phyloP scores from a whole-genome alignment of 306 rosid genomes.

The Citrullus amarus region DNA sequence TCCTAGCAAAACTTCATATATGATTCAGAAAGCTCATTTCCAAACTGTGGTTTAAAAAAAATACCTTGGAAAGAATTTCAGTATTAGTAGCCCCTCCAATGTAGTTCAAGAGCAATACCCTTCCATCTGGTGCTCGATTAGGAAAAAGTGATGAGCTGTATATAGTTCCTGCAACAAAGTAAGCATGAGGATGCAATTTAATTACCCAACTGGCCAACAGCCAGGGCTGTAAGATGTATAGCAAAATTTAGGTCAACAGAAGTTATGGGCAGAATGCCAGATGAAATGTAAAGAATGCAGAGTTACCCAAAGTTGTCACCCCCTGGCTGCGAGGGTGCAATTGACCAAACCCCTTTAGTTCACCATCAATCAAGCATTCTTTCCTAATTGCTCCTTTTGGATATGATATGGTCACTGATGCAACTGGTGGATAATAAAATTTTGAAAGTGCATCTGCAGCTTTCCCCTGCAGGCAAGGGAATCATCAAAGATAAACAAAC shows the following conservation, averaged over 20 bases:
- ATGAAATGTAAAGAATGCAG: background rate
- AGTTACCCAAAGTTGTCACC: constrained; percentile 81
- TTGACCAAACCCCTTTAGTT: constrained; percentile 90
- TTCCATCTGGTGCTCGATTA: constrained; percentile 84
- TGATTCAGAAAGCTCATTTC: background rate
- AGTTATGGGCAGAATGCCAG: background rate
- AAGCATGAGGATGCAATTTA: background rate
- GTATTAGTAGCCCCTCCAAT: constrained; percentile 96
- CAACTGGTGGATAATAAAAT: constrained; percentile 90
- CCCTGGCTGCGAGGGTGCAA: constrained; percentile 97
- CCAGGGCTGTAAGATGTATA: background rate
- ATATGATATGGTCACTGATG: constrained; percentile 87
- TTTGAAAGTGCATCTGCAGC: constrained; percentile 87
- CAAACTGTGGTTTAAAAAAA: constrained; percentile 11
- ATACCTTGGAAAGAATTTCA: constrained; percentile 70
- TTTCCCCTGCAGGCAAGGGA: constrained; percentile 38
- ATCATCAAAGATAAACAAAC: constrained; percentile 12
- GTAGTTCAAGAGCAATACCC: constrained; percentile 86
- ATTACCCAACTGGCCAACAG: background rate
- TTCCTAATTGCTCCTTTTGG: constrained; percentile 86
- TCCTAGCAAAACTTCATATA: background rate
- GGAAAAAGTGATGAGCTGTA: constrained; percentile 97
- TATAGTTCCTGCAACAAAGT: constrained; percentile 61
- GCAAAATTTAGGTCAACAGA: background rate
- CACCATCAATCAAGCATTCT: constrained; percentile 75